Percentiles rank a stretch among this genome's conserved stretches.
Evolutionary conservation across 768 basidiomycete species (phyloP).

Genomic region (Trametes maxima): DNA sequence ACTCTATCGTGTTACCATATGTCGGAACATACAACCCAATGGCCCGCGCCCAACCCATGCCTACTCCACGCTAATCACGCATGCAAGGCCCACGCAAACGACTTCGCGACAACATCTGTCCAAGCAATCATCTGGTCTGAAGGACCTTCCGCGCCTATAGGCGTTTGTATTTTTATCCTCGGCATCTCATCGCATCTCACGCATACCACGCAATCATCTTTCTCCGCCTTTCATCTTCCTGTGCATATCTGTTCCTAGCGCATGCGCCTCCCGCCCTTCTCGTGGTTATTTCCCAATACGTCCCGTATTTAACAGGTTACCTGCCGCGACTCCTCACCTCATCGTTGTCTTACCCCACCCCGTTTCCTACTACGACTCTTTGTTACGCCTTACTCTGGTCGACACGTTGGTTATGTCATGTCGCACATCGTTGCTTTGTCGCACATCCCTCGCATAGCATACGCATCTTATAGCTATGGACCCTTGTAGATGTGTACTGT

Average conservation of each 20-base stretch:
- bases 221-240: neutral
- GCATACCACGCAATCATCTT: conserved; percentile 13
- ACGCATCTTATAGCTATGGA: conserved; percentile 20
- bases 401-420: conserved; percentile 11
- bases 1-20: too few relatives aligned
- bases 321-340: neutral
- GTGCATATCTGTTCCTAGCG: conserved; percentile 4
- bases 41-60: too few relatives aligned
- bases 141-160: conserved; percentile 8
- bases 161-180: conserved; percentile 19
- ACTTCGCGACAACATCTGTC: neutral
- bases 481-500: conserved; percentile 20
- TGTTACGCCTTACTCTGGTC: neutral
- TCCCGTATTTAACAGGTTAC: neutral
- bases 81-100: neutral
- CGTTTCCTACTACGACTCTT: neutral
- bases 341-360: neutral
- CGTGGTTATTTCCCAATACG: neutral
- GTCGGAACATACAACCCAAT: too few relatives aligned
- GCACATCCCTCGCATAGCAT: conserved; percentile 17
- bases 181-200: conserved; percentile 15
- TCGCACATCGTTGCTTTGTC: conserved; percentile 19
- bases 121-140: conserved; percentile 6
- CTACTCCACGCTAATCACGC: neutral
- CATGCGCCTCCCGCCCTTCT: neutral